Conservation (phyloP, 2,329 filamentous ascomycete species). For the Trichoderma atroviride region DNA sequence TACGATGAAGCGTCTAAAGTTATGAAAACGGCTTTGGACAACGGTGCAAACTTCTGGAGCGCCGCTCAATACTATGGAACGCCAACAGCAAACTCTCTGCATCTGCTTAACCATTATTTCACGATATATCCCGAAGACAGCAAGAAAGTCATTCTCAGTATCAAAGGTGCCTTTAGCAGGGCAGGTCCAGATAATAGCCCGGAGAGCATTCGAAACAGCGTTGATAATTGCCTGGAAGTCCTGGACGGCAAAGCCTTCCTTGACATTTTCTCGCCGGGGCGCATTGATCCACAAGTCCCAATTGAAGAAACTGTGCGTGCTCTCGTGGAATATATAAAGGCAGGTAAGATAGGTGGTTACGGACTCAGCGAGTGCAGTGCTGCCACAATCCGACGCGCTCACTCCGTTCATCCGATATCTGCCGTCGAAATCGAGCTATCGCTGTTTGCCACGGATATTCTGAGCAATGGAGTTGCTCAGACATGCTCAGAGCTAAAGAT, state of each 20-base stretch:
- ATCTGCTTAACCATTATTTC: background rate
- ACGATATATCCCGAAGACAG: background rate
- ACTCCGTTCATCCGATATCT: conserved; percentile 52
- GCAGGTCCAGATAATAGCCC: background rate
- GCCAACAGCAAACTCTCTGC: background rate
- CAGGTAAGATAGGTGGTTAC: conserved; percentile 58
- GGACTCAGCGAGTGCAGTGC: conserved; percentile 53
- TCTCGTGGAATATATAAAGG: conserved; percentile 48
- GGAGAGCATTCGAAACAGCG: background rate
- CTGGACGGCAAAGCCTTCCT: background rate
- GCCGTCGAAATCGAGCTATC: conserved; percentile 59
- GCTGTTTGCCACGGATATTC: conserved; percentile 60
- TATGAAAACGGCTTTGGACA: background rate
- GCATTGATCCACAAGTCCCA: conserved; percentile 45
- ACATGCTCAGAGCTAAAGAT: conserved; percentile 60
- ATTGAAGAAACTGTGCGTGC: conserved; percentile 52
- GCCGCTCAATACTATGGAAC: background rate
- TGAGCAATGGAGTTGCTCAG: conserved; percentile 51
- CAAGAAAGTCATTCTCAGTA: background rate
- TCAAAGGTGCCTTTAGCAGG: background rate
- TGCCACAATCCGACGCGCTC: conserved; percentile 52
- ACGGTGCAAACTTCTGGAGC: background rate
- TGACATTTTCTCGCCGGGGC: background rate
- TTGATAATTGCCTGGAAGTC: background rate
- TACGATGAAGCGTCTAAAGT: background rate